Evolutionary conservation across 257 asterid species (phyloP).

Genomic region (Scutellaria baicalensis): DNA sequence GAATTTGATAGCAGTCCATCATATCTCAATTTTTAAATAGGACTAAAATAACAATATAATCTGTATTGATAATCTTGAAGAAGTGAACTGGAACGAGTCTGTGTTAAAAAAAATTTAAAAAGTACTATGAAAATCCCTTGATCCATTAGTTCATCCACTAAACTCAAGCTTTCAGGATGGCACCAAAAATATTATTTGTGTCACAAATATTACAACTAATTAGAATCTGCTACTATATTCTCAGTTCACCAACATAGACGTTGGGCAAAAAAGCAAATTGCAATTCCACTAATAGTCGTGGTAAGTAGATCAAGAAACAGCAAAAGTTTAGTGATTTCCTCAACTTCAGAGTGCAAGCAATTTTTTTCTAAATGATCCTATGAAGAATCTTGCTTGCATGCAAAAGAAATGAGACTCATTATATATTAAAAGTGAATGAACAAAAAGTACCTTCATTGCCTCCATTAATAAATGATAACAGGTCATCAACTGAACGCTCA

Average conservation of each 20-base stretch:
- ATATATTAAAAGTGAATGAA: neutral
- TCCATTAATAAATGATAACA: slow-evolving; percentile 83
- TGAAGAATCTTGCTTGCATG: neutral
- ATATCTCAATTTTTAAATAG: neutral
- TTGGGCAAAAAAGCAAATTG: neutral
- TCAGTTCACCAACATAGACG: neutral
- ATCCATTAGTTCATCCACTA: neutral
- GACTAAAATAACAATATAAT: neutral
- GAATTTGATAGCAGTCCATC: neutral
- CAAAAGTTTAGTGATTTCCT: neutral
- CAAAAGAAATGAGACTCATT: neutral
- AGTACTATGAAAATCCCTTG: neutral
- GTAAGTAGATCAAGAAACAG: neutral
- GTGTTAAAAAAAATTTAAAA: too few species aligned
- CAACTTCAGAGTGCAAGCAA: neutral
- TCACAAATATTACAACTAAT: neutral
- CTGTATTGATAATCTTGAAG: neutral
- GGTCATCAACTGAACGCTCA: slow-evolving; percentile 93
- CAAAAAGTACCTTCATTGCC: slow-evolving; percentile 49
- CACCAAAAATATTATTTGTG: neutral
- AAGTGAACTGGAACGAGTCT: too few species aligned
- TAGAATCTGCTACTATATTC: neutral
- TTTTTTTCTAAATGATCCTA: neutral
- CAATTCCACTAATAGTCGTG: neutral
- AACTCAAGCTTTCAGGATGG: neutral